Evolutionary conservation across 371 early-diverging fungal species (phyloP).

Genomic region (Nematocida major): DNA sequence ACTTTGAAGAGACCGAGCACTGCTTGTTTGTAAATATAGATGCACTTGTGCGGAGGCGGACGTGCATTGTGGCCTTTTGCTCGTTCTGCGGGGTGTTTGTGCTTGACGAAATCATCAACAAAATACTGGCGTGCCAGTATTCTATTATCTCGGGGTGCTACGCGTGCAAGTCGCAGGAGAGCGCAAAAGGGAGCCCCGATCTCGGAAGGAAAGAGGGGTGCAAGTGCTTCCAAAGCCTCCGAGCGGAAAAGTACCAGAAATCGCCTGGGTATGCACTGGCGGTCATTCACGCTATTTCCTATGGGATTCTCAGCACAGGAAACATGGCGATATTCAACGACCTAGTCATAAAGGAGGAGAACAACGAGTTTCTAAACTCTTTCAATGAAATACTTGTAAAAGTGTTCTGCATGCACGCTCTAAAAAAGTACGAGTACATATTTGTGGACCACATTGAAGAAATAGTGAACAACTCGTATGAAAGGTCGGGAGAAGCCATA

Average conservation of each 20-base stretch:
- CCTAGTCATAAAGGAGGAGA: background rate
- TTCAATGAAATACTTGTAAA: constrained; percentile 6
- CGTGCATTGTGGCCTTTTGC: constrained; percentile 46
- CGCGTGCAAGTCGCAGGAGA: background rate
- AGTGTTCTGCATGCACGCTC: background rate
- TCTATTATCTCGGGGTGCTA: background rate
- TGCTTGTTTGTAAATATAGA: constrained; percentile 68
- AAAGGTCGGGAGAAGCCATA: background rate
- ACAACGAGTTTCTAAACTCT: background rate
- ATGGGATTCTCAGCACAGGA: background rate
- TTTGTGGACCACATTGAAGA: background rate
- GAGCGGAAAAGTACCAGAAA: background rate
- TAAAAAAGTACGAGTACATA: background rate
- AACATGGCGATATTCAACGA: background rate
- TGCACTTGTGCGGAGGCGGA: background rate
- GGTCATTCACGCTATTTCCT: background rate
- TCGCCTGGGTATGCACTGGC: background rate
- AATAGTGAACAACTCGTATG: background rate
- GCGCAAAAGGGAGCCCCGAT: background rate
- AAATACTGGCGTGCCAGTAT: background rate
- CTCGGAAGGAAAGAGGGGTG: no score
- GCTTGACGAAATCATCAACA: background rate
- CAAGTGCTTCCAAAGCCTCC: no score
- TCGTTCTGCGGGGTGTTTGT: constrained; percentile 54
- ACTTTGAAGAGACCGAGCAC: constrained; percentile 76